Percentiles rank a stretch among this genome's conserved stretches.
Evolutionary conservation across 2,329 filamentous ascomycete genomes (phyloP).

Genomic region (Zasmidium citrigriseum): DNA sequence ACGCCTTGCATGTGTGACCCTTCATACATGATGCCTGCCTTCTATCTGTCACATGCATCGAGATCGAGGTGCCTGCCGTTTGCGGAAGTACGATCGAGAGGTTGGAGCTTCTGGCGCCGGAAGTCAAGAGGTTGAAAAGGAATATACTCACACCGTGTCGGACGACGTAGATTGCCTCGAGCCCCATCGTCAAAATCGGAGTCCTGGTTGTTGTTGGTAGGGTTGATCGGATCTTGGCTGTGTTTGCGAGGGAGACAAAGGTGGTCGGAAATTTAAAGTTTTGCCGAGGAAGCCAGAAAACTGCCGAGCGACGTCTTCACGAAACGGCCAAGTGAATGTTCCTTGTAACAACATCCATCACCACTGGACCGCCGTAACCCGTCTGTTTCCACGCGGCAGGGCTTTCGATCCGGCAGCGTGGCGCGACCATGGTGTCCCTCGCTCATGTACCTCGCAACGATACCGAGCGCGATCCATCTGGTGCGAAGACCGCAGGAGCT

Average conservation of each 20-base stretch:
- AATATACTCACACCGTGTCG: conserved; percentile 51
- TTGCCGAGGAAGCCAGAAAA: not conserved
- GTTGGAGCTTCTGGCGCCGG: too few species aligned
- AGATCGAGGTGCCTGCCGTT: not conserved
- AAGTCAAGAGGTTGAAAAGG: not conserved
- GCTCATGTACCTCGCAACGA: too few species aligned
- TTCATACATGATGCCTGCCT: not conserved
- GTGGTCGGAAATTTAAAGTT: not conserved
- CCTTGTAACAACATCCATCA: too few species aligned
- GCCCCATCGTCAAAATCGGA: conserved; percentile 32
- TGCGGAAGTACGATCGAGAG: too few species aligned
- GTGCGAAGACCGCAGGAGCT: too few species aligned
- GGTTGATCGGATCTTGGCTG: not conserved
- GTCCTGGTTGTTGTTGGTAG: not conserved
- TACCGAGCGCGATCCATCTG: too few species aligned
- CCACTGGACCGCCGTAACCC: too few species aligned
- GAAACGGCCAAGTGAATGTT: not conserved
- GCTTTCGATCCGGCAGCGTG: too few species aligned
- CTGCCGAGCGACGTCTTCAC: not conserved
- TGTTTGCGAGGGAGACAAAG: not conserved
- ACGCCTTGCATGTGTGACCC: not conserved
- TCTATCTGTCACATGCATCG: not conserved
- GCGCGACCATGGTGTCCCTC: too few species aligned
- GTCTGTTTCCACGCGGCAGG: not conserved
- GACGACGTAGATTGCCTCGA: conserved; percentile 53